phyloP scores from a whole-genome alignment of 371 early-diverging fungal genomes.

The Mortierella sp. region DNA sequence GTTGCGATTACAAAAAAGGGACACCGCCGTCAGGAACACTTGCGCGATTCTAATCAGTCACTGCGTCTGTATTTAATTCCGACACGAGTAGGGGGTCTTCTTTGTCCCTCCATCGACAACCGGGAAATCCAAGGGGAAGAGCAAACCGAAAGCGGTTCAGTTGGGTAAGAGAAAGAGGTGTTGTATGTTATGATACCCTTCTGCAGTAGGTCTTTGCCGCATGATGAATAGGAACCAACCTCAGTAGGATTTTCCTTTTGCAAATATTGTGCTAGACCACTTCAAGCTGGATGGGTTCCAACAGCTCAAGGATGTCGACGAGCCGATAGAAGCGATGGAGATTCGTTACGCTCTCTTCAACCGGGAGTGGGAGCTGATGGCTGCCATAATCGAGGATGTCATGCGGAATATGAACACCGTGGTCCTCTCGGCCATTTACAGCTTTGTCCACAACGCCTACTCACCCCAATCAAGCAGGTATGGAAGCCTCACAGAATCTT shows the following conservation, averaged over 20 bases:
- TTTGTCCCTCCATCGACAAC: conserved; percentile 32
- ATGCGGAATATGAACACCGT: conserved; percentile 67
- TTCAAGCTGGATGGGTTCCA: conserved; percentile 60
- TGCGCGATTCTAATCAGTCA: no score
- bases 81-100: conserved; percentile 38
- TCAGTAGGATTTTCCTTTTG: no score
- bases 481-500: no score
- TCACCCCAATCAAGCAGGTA: conserved; percentile 36
- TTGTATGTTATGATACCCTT: not conserved
- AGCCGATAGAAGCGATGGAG: conserved; percentile 59
- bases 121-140: not conserved
- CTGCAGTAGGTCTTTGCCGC: not conserved
- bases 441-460: conserved; percentile 66
- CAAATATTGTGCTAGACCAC: conserved; percentile 17
- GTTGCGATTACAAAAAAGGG: no score
- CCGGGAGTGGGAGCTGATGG: conserved; percentile 58
- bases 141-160: not conserved
- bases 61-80: no score
- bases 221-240: not conserved
- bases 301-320: conserved; percentile 61
- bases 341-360: conserved; percentile 59
- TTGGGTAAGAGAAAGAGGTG: not conserved
- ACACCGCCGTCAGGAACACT: no score
- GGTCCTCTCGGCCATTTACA: conserved; percentile 58
- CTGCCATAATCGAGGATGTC: conserved; percentile 59